These are phyloP conservation scores for Aspergillus flavus DNA, from an alignment of 2,329 filamentous ascomycete genomes.

Conservation along the genomic window DNA sequence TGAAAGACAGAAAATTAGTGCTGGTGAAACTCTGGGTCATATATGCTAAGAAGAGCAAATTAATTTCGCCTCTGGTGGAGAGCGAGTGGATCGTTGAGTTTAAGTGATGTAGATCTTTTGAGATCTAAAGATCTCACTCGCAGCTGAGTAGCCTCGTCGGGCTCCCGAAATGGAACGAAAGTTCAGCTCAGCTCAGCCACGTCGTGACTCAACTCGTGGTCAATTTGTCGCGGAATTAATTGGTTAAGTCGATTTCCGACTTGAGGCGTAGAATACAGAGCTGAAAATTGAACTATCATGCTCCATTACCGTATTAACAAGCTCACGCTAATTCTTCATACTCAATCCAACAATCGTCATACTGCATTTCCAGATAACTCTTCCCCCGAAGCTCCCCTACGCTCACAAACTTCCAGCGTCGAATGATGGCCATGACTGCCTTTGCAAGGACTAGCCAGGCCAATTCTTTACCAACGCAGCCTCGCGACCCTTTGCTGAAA, in stretches of 20 bases:
- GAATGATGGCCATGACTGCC: constrained; percentile 14
- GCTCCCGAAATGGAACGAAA: background rate
- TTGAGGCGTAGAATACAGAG: background rate
- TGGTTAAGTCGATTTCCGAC: background rate
- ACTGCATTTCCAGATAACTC: constrained; percentile 24
- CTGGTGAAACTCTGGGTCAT: background rate
- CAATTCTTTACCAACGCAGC: constrained; percentile 21
- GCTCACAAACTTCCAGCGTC: constrained; percentile 15
- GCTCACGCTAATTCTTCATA: background rate
- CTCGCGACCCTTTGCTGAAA: constrained; percentile 22
- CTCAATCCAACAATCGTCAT: constrained; percentile 19
- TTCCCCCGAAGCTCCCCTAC: constrained; percentile 15
- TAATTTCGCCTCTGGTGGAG: background rate
- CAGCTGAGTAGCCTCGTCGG: background rate
- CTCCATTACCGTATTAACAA: background rate
- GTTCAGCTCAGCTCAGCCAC: background rate
- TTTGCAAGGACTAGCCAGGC: constrained; percentile 18
- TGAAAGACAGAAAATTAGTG: background rate
- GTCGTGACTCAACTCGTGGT: background rate
- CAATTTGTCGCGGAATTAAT: background rate
- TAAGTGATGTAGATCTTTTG: background rate
- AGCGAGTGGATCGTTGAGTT: constrained; percentile 2
- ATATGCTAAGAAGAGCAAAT: background rate
- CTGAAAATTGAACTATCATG: background rate
- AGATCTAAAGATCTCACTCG: background rate